A percentile compares a stretch with the other conserved stretches of the same genome.
phyloP scores from a whole-genome alignment of 768 basidiomycete genomes.

The Rhodotorula toruloides region DNA sequence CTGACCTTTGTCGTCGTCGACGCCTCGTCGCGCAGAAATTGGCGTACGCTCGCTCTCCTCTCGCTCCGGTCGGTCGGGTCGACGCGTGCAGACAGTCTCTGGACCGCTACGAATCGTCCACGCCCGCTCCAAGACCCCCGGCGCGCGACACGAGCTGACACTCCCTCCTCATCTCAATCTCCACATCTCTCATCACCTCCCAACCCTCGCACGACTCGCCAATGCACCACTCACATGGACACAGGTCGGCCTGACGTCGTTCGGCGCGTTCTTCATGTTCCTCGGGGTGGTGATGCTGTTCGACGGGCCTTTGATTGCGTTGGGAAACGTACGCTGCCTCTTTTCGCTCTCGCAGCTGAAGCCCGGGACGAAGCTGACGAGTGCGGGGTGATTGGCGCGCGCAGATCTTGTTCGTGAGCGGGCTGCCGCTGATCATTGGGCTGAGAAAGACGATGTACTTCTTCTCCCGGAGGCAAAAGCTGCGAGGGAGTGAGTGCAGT shows the following conservation, averaged over 20 bases:
- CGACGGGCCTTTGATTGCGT: conserved; percentile 86
- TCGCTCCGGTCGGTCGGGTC: background rate
- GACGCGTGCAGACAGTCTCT: background rate
- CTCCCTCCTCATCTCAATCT: background rate
- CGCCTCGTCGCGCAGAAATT: background rate
- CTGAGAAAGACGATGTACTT: conserved; percentile 97
- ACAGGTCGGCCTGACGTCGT: conserved; percentile 91
- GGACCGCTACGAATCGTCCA: background rate
- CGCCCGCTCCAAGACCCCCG: no score
- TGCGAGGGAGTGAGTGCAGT: conserved; percentile 58
- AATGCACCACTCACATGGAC: no score
- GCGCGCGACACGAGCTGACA: background rate
- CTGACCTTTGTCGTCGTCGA: conserved; percentile 1
- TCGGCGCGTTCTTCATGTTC: conserved; percentile 92
- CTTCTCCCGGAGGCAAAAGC: conserved; percentile 90
- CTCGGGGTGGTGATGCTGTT: conserved; percentile 94
- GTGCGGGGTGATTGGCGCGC: no score
- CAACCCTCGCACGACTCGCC: background rate
- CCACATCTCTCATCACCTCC: background rate
- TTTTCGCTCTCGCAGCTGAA: background rate
- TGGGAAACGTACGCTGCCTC: conserved; percentile 73
- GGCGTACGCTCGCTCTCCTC: background rate
- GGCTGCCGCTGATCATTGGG: conserved; percentile 92
- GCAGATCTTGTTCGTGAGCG: conserved; percentile 87
- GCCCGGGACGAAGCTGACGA: background rate